Conservation (phyloP, 306 rosid species). For the Biancaea sappan region DNA sequence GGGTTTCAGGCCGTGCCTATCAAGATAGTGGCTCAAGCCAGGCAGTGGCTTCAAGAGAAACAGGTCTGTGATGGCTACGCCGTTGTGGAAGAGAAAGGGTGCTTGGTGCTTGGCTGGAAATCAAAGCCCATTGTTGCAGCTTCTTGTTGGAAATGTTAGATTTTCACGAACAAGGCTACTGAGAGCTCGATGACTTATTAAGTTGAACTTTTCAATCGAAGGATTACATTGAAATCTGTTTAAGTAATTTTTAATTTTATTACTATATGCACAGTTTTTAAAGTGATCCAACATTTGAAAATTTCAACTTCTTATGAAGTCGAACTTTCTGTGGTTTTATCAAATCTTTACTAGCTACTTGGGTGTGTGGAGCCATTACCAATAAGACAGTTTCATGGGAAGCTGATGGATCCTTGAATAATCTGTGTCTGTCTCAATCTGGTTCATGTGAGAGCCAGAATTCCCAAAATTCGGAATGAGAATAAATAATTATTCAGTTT, state of each 20-base stretch:
- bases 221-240: too few species aligned
- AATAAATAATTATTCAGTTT: conserved; percentile 39
- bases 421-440: neutral
- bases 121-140: conserved; percentile 87
- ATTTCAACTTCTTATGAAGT: too few species aligned
- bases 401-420: conserved; percentile 20
- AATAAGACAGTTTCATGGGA: conserved; percentile 42
- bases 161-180: too few species aligned
- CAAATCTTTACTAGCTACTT: neutral
- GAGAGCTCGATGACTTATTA: too few species aligned
- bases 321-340: too few species aligned
- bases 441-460: conserved; percentile 11
- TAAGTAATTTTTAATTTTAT: too few species aligned
- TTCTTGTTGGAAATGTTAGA: conserved; percentile 93
- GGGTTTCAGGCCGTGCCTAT: conserved; percentile 75
- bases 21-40: conserved; percentile 66
- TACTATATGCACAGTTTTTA: too few species aligned
- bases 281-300: too few species aligned
- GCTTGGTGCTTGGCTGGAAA: conserved; percentile 90
- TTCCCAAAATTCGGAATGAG: conserved; percentile 26
- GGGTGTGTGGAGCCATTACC: neutral
- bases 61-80: conserved; percentile 68
- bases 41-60: conserved; percentile 70
- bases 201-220: too few species aligned
- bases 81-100: conserved; percentile 82